Percentiles rank a stretch among this genome's conserved stretches.
phyloP scores from a whole-genome alignment of 1,284 basidiomycete genomes.

The Kwoniella shivajii region DNA sequence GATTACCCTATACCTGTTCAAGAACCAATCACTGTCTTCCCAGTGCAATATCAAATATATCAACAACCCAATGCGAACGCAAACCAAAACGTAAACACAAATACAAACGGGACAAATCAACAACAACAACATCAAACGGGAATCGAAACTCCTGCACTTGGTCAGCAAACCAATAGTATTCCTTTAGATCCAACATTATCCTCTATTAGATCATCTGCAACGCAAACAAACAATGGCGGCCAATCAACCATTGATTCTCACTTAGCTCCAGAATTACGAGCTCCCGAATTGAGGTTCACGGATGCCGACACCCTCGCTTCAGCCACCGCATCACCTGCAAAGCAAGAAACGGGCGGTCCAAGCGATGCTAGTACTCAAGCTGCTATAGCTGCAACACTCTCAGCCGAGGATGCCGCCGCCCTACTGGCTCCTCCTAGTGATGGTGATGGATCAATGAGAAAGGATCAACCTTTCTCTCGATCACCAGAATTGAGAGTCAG shows the following conservation, averaged over 20 bases:
- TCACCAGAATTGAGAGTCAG: conserved; percentile 89
- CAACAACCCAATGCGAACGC: conserved; percentile 1
- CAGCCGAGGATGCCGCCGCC: conserved; percentile 2
- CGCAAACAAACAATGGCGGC: not conserved
- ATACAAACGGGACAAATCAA: not conserved
- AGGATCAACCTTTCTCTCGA: conserved; percentile 82
- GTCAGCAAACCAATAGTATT: conserved; percentile 11
- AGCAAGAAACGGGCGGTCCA: conserved; percentile 12
- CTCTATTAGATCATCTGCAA: conserved; percentile 32
- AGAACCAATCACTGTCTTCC: conserved; percentile 28
- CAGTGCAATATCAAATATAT: conserved; percentile 23
- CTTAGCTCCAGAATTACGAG: too few species aligned
- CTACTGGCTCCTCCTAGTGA: conserved; percentile 17
- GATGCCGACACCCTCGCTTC: conserved; percentile 38
- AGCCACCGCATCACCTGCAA: conserved; percentile 28
- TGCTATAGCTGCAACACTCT: not conserved
- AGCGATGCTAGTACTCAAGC: conserved; percentile 1
- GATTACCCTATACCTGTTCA: conserved; percentile 19
- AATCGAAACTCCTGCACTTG: not conserved
- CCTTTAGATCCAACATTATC: conserved; percentile 39
- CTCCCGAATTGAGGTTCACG: conserved; percentile 37
- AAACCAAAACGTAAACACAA: not conserved
- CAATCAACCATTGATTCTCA: not conserved
- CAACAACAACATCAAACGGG: conserved; percentile 6
- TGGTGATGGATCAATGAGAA: conserved; percentile 20